Percentiles rank a stretch among this genome's conserved stretches.
These are phyloP conservation scores for Pichia gijzeniarum DNA, from an alignment of 805 yeast genomes.

Conservation along the genomic window DNA sequence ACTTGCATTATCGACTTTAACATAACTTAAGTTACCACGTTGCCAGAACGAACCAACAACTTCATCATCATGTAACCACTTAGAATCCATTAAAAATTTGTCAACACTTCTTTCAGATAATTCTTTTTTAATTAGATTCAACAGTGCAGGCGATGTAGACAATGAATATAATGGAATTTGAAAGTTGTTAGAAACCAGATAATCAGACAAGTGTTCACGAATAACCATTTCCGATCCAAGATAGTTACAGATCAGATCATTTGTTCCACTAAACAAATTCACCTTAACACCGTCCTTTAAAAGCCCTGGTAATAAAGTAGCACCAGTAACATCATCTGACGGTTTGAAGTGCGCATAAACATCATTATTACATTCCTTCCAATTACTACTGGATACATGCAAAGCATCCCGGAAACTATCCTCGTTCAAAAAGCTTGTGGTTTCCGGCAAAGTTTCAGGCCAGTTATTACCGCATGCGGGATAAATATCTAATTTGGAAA, in stretches of 20 bases:
- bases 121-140: background rate
- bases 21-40: slow-evolving; percentile 71
- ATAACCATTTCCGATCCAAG: slow-evolving; percentile 68
- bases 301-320: slow-evolving; percentile 60
- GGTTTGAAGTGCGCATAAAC: slow-evolving; percentile 53
- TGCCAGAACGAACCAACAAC: slow-evolving; percentile 35
- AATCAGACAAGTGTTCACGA: slow-evolving; percentile 34
- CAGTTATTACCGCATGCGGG: slow-evolving; percentile 91
- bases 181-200: slow-evolving; percentile 7
- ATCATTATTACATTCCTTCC: slow-evolving; percentile 73
- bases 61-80: slow-evolving; percentile 41
- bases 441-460: slow-evolving; percentile 60
- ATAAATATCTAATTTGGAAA: slow-evolving; percentile 57
- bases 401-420: slow-evolving; percentile 43
- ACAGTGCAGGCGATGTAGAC: too few species aligned
- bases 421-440: slow-evolving; percentile 44
- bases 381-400: slow-evolving; percentile 36
- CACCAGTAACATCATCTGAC: slow-evolving; percentile 38
- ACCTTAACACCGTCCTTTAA: slow-evolving; percentile 50
- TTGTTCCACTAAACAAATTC: slow-evolving; percentile 77
- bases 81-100: slow-evolving; percentile 15
- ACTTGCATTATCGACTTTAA: slow-evolving; percentile 67
- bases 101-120: slow-evolving; percentile 5
- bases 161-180: background rate
- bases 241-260: slow-evolving; percentile 84